Percentiles rank a stretch among this genome's conserved stretches.
phyloP scores from a whole-genome alignment of 345 rosid genomes.

The Murraya koenigii region DNA sequence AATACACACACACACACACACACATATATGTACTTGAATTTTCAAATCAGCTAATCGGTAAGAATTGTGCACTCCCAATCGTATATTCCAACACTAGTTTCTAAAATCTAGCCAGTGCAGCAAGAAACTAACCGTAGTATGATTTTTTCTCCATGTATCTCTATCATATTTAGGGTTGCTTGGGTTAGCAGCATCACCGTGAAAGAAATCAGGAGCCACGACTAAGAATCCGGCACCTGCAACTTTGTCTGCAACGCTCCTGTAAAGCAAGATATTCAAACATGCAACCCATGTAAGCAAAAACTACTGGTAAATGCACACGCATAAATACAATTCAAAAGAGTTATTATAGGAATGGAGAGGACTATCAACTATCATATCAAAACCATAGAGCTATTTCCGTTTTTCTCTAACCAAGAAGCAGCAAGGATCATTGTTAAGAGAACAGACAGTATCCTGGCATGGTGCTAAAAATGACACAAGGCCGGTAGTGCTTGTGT shows the following conservation, averaged over 20 bases:
- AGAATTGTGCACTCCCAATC: not conserved
- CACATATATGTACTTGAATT: not conserved
- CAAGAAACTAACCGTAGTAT: slow-evolving; percentile 16
- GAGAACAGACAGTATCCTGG: not conserved
- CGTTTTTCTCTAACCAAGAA: not conserved
- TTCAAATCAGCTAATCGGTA: not conserved
- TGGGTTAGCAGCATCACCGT: slow-evolving; percentile 8
- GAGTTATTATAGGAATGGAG: not conserved
- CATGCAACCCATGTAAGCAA: not conserved
- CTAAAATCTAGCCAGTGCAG: not conserved
- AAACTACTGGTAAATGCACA: not conserved
- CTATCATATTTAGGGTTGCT: slow-evolving; percentile 5
- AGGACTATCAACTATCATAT: not conserved
- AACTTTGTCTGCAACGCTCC: slow-evolving; percentile 20
- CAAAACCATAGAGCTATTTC: not conserved
- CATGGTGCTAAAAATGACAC: not conserved
- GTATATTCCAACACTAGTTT: not conserved
- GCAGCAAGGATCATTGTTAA: too few relatives aligned
- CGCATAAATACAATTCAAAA: not conserved
- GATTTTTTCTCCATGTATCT: slow-evolving; percentile 16
- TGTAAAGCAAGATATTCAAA: slow-evolving; percentile 1
- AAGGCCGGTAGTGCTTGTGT: too few relatives aligned
- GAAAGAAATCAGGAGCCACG: slow-evolving; percentile 18
- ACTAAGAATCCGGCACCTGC: slow-evolving; percentile 17
- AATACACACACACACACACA: too few relatives aligned